These are phyloP conservation scores for Leptographium lundbergii DNA, from an alignment of 2,329 filamentous ascomycete species.

Conservation along the genomic window DNA sequence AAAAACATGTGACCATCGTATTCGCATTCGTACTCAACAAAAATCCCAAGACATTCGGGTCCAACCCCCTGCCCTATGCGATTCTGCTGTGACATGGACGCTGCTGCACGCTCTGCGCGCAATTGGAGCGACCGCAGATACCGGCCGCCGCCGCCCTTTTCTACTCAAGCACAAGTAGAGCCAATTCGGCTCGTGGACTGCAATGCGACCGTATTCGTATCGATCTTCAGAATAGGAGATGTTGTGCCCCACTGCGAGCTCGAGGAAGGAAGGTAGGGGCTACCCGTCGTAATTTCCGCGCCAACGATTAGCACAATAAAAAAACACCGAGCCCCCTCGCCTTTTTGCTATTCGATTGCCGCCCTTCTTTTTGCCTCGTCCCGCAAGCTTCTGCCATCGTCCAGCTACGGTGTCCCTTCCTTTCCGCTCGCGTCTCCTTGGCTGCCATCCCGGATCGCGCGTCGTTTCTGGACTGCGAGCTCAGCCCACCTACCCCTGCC, in stretches of 20 bases:
- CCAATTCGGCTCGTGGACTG: background rate
- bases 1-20: background rate
- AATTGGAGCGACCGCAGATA: background rate
- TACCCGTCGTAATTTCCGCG: conserved; percentile 1
- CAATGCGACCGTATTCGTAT: background rate
- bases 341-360: background rate
- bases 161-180: background rate
- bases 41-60: background rate
- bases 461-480: background rate
- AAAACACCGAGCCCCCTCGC: background rate
- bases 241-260: background rate
- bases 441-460: background rate
- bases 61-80: background rate
- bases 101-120: background rate
- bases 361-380: background rate
- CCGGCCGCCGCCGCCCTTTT: background rate
- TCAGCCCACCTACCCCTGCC: background rate
- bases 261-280: background rate
- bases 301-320: background rate
- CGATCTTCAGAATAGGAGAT: background rate
- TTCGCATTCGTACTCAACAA: conserved; percentile 3
- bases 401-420: background rate
- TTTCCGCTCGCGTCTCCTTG: background rate
- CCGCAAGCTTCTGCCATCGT: background rate
- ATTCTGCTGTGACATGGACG: background rate